Evolutionary conservation across 2,329 filamentous ascomycete genomes (phyloP), one percentile per base, ranked within the genome.

Genomic region (Talaromyces funiculosus): DNA sequence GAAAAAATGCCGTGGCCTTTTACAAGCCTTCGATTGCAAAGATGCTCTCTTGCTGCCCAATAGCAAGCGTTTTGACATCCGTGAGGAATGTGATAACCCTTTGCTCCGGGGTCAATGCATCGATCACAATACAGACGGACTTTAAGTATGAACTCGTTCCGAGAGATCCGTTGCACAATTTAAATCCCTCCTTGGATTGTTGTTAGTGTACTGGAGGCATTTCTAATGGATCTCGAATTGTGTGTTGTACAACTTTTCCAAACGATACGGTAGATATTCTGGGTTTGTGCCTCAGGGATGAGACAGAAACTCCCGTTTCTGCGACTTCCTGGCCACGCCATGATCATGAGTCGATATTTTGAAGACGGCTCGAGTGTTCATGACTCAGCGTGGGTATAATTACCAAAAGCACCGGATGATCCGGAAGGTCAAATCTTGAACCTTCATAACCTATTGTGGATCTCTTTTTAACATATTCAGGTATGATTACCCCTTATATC

Each of bases 81-180:
- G 35, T 38, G 20, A 42, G 35, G 57, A 59, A 59, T 59, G 57
- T 31, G 22, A 31, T 33, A 10, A 22, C 57, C 45, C 57, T 59
- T 53, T 59, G 14, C 29, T 33, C 47, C 18, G 47, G n/a, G 47
- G 26, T 51, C 47, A 51, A 51, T 51, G 47, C 47, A 20, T 51
- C 47, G 35, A 51, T 51, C 26, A 33, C 47, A 51, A 22, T 33
- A 33, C 47, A 51, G 18, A 20, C 26, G 45, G 45, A 20, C 45
- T 49, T 49, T 49, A 33, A 49, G 26, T 31, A 49, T 29, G 24
- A 49, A 20, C 9, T 18, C 18, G 8, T 29, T 49, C 45, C 45
- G 45, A 49, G 26, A 20, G 8, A 51, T 33, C 47, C 47, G 47
- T 12, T 51, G 20, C 24, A 49, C 45, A 49, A 18, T 31, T 31